These are phyloP conservation scores for Fusarium keratoplasticum DNA, from an alignment of 2,329 filamentous ascomycete species.

Conservation along the genomic window DNA sequence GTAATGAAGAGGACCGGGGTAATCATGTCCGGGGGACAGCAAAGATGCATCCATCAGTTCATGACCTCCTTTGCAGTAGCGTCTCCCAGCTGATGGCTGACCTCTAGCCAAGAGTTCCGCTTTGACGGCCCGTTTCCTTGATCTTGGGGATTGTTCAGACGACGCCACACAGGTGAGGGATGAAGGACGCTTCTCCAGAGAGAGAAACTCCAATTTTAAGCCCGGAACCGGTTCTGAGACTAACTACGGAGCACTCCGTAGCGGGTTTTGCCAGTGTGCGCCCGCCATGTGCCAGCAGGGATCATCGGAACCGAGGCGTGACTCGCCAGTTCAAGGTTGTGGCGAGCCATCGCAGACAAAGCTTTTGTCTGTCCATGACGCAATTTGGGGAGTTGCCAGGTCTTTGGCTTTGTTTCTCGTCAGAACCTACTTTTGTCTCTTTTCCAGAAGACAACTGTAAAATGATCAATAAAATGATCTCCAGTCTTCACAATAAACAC, in stretches of 20 bases:
- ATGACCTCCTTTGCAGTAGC: not conserved
- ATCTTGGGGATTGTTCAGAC: not conserved
- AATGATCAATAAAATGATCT: not conserved
- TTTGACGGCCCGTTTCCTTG: not conserved
- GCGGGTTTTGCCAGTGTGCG: not conserved
- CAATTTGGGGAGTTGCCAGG: not conserved
- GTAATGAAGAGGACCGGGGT: slow-evolving; percentile 13
- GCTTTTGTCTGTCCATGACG: slow-evolving; percentile 1
- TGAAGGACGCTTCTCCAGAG: not conserved
- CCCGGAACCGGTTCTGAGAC: not conserved
- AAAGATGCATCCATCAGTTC: not conserved
- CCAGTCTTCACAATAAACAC: not conserved
- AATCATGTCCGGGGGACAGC: not conserved
- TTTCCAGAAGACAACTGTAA: not conserved
- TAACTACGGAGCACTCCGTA: not conserved
- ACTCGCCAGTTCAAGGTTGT: not conserved
- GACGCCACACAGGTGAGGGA: slow-evolving; percentile 10
- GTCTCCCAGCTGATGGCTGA: not conserved
- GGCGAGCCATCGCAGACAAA: not conserved
- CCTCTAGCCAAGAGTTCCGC: not conserved
- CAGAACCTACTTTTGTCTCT: not conserved
- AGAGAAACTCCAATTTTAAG: slow-evolving; percentile 3
- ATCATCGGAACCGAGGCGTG: slow-evolving; percentile 36
- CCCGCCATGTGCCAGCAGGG: slow-evolving; percentile 1
- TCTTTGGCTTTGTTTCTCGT: not conserved